Evolutionary conservation across 371 early-diverging fungal species (phyloP), one percentile per base, ranked within the genome.

Genomic region (Neoconidiobolus thromboides): DNA sequence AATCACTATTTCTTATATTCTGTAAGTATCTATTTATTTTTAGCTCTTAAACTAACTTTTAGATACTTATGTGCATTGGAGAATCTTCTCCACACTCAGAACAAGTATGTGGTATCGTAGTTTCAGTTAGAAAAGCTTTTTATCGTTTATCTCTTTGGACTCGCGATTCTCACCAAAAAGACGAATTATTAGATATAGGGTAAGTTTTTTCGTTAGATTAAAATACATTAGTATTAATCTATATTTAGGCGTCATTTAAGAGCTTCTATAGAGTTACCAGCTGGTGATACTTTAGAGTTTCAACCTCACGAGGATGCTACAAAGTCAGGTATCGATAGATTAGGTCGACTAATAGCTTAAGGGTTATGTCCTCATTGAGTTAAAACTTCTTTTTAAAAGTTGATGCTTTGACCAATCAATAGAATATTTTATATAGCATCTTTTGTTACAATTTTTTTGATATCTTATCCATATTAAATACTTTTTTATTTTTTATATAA

Each of bases 81-180:
- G 96, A 94, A 68, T 77, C 79, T 49, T 89, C 87, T 63, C 76
- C 83, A 14, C 70, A 80, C 56, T 73, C 78, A 58, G 79, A 85
- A 36, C 88, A 91, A 51, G 82, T 96, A 48, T 89, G 89, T 69
- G 98, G 98, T 38, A 81, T 78, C 48, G 96, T 96, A 42, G 82
- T 91, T 43, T 84, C 91, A 2, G 85, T 86, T 63, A 80, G 95
- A 56, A 84, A 83, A 64, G 72, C 71, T 39, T 81, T 81, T 63
- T 87, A 89, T 73, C 75, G 93, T 64, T 73, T 95, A 64, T 76
- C 89, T 14, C 65, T 96, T 39, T 97, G 98, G 98, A 89, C 92
- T 6, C 81, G 82, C 62, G 76, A 80, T n/a, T 80, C 81, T 6
- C 72, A 78, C 41, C 74, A 88, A 64, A 73, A 73, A 61, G 85